phyloP scores from a whole-genome alignment of 768 basidiomycete species.

The Rhodotorula kratochvilovae region DNA sequence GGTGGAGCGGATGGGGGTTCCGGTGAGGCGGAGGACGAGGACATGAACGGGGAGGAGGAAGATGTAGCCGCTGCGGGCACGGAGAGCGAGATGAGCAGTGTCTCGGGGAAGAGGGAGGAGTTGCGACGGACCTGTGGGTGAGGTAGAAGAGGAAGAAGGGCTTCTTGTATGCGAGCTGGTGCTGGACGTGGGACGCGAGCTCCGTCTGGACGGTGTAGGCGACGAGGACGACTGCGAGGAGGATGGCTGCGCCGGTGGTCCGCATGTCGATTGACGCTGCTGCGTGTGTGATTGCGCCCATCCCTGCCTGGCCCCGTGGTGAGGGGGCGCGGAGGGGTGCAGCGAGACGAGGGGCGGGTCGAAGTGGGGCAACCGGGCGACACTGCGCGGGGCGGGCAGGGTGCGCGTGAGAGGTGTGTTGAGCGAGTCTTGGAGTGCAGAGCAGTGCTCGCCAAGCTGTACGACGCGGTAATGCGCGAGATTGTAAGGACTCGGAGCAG shows the following conservation, averaged over 20 bases:
- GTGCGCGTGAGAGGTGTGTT: too few relatives aligned
- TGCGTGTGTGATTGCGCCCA: neutral
- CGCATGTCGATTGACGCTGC: neutral
- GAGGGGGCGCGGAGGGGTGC: neutral
- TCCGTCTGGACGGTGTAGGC: conserved; percentile 70
- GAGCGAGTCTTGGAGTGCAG: too few relatives aligned
- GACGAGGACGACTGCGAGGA: conserved; percentile 37
- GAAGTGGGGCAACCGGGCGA: neutral
- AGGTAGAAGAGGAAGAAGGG: conserved; percentile 75
- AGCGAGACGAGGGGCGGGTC: neutral
- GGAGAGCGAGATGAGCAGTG: neutral
- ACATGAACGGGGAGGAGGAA: conserved; percentile 80
- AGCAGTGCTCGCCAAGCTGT: too few relatives aligned
- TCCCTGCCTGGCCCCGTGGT: too few relatives aligned
- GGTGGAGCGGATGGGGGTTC: conserved; percentile 55
- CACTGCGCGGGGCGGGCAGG: too few relatives aligned
- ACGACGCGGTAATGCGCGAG: too few relatives aligned
- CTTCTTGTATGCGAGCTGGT: conserved; percentile 68
- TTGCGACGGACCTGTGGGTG: conserved; percentile 60
- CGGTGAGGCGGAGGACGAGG: conserved; percentile 57
- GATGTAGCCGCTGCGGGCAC: conserved; percentile 55
- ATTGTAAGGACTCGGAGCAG: too few relatives aligned
- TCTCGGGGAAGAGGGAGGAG: neutral
- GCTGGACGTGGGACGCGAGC: conserved; percentile 61
- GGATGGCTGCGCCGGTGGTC: conserved; percentile 2